Evolutionary conservation across 768 basidiomycete genomes (phyloP).

Genomic region (Pleurotus ostreatus): DNA sequence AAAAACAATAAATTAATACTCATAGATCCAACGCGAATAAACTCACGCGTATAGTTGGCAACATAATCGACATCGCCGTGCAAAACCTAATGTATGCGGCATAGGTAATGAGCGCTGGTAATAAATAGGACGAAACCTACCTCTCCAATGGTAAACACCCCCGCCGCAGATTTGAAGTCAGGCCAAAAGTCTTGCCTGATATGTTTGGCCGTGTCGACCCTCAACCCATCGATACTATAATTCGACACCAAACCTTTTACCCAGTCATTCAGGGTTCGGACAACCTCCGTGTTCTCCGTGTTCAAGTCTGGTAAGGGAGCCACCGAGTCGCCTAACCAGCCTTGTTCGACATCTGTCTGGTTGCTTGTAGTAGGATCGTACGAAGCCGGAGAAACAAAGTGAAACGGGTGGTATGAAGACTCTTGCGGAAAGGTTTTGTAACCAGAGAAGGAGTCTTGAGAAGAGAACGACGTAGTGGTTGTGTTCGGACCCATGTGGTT

Average conservation of each 20-base stretch:
- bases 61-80: slow-evolving; percentile 23
- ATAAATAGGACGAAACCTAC: slow-evolving; percentile 34
- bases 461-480: slow-evolving; percentile 18
- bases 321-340: slow-evolving; percentile 68
- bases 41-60: slow-evolving; percentile 34
- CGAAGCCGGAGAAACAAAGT: slow-evolving; percentile 42
- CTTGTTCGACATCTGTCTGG: slow-evolving; percentile 57
- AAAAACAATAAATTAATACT: background rate
- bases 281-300: slow-evolving; percentile 58
- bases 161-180: slow-evolving; percentile 53
- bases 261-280: slow-evolving; percentile 55
- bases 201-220: slow-evolving; percentile 64
- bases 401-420: slow-evolving; percentile 57
- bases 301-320: slow-evolving; percentile 71
- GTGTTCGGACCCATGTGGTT: slow-evolving; percentile 44
- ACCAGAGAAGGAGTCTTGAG: slow-evolving; percentile 9
- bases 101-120: slow-evolving; percentile 14
- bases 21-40: background rate
- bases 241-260: slow-evolving; percentile 49
- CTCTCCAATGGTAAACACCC: slow-evolving; percentile 73
- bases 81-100: slow-evolving; percentile 18
- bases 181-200: slow-evolving; percentile 67
- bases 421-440: slow-evolving; percentile 21
- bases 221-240: slow-evolving; percentile 64
- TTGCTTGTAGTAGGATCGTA: slow-evolving; percentile 39